Evolutionary conservation across 306 rosid genomes (phyloP), one percentile per base, ranked within the genome.

Genomic region (Prunus persica): DNA sequence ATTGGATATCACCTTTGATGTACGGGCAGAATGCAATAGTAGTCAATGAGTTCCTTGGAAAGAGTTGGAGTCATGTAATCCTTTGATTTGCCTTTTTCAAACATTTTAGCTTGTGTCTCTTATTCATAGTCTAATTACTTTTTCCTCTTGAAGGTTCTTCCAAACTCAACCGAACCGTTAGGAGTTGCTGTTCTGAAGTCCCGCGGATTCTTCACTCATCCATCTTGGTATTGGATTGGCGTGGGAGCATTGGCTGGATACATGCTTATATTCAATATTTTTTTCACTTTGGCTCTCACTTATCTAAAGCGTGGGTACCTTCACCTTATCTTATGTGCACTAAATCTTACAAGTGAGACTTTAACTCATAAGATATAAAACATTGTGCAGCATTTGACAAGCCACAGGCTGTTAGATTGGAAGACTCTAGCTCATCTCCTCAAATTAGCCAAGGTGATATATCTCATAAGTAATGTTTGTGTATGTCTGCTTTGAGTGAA

Each of bases 291-390:
- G 63, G 83, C 88, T 69, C 88, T 88, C 50, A 52, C 81, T 54
- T 86, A 57, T 73, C 28, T 88, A 56, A 88, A 78, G 67, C 88
- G 92, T 88, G 62, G 78, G 89, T 65, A 63, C 67, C 47, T 76
- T 70, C 50, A 45, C 78, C 68, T 75, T 28, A 71, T 49, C 43
- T 20, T 19, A 32, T 51, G 14, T 43, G 56, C 14, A 43, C 11
- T 22, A 62, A 32, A 22, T 3, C 10, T 52, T 65, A 2, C 6
- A 64, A 34, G 25, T 15, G 3, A 65, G n/a, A 65, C 14, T 7
- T 74, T 11, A 7, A n/a, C 27, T 34, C 24, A 32, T 54, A 45
- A 38, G 51, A 52, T 41, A 10, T 46, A 38, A 49, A 52, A 52
- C 54, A 28, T 46, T 19, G 46, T 66, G 79, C 73, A 76, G 79